A percentile compares a stretch with the other conserved stretches of the same genome.
Conservation (phyloP, 2,329 filamentous ascomycete genomes). For the Coniochaeta sp. region DNA sequence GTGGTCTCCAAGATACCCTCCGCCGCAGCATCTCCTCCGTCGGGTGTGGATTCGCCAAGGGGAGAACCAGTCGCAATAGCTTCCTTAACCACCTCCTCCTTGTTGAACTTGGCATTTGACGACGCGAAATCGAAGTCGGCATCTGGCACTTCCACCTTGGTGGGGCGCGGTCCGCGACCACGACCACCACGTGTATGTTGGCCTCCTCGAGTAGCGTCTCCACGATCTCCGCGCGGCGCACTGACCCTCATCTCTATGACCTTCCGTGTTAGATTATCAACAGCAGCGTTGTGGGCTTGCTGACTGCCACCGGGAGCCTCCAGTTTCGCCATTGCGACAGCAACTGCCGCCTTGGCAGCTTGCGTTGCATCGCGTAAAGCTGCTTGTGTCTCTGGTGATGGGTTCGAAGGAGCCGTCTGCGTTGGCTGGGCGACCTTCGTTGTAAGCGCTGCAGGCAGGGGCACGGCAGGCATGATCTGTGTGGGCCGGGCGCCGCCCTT, state of each 20-base stretch:
- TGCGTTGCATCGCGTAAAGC: conserved; percentile 61
- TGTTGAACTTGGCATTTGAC: conserved; percentile 82
- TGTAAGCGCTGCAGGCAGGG: conserved; percentile 43
- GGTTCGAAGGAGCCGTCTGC: conserved; percentile 26
- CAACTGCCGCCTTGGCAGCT: conserved; percentile 70
- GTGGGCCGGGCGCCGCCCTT: conserved; percentile 26
- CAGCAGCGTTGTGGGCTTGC: conserved; percentile 32
- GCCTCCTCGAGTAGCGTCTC: conserved; percentile 37
- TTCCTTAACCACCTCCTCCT: conserved; percentile 82
- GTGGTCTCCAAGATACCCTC: conserved; percentile 28
- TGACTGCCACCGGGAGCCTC: conserved; percentile 10
- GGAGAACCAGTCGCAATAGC: conserved; percentile 70
- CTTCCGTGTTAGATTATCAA: conserved; percentile 68
- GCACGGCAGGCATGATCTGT: conserved; percentile 59
- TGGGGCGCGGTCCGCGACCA: conserved; percentile 37
- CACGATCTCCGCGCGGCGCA: conserved; percentile 42
- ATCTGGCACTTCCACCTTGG: conserved; percentile 80
- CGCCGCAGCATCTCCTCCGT: conserved; percentile 16
- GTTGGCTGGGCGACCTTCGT: conserved; percentile 18
- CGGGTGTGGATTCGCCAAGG: conserved; percentile 39
- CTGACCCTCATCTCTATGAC: conserved; percentile 71
- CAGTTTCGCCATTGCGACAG: conserved; percentile 71
- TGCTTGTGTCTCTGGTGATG: conserved; percentile 26
- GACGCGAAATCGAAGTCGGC: conserved; percentile 89
- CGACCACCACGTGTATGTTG: conserved; percentile 12